Percentiles rank a stretch among this genome's conserved stretches.
Conservation (phyloP, 2,329 filamentous ascomycete genomes). For the Venturia carpophila region DNA sequence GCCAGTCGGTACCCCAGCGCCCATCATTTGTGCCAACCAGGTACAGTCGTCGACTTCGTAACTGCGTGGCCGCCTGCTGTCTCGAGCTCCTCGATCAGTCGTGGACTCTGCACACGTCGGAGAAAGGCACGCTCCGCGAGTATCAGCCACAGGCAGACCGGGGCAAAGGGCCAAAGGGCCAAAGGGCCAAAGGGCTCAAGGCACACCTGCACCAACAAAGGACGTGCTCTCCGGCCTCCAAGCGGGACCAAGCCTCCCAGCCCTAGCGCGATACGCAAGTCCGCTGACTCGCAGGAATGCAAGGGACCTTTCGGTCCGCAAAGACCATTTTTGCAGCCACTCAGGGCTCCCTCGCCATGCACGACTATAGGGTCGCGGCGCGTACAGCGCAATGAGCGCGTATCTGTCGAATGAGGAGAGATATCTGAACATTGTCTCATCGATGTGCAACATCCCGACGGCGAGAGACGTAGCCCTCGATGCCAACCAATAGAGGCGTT, state of each 20-base stretch:
- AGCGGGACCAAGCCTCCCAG: background rate
- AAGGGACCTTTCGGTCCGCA: constrained; percentile 1
- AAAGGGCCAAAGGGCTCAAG: too few species aligned
- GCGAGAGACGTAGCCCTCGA: background rate
- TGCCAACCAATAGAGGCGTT: background rate
- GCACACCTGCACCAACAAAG: background rate
- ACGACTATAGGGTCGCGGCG: background rate
- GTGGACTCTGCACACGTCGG: background rate
- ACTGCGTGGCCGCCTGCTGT: background rate
- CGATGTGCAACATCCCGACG: background rate
- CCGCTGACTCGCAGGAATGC: constrained; percentile 8
- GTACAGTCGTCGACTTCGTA: background rate
- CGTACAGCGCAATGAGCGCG: constrained; percentile 1
- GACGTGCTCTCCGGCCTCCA: background rate
- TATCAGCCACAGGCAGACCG: background rate
- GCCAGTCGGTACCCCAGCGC: background rate
- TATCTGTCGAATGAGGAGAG: constrained; percentile 6
- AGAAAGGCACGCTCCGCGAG: background rate
- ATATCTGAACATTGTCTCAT: background rate
- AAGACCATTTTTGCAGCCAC: background rate
- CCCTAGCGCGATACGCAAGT: background rate
- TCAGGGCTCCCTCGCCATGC: background rate
- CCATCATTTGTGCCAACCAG: background rate
- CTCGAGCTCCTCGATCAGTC: background rate
- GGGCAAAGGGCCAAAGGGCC: too few species aligned